Evolutionary conservation across 139 green algal genomes (phyloP), one percentile per base, ranked within the genome.

Genomic region (Coelastrella sp.): DNA sequence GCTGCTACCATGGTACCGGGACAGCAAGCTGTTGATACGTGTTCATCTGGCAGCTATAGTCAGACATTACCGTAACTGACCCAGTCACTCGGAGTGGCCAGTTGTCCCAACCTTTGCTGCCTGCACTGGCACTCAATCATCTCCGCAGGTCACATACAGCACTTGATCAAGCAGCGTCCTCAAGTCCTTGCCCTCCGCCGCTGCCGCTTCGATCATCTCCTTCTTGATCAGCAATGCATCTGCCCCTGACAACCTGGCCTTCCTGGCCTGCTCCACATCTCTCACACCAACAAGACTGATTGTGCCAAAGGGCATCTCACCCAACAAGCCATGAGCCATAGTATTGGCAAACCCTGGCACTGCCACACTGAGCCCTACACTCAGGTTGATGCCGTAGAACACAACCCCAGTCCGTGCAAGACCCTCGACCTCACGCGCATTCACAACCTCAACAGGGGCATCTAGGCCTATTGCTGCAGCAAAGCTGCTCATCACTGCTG

Each of bases 301-400:
- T 15, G 89, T 80, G 7, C 92, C 94, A 91, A 94, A 95, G 4
- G 95, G 95, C 84, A 97, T 78, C 60, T 93, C 89, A 15, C 92
- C 93, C 57, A 98, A 91, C 27, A 98, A 85, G 0, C 96, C 96
- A 19, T 94, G 92, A n/a, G 95, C 94, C 24, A 98, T 91, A 25
- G 96, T 87, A 5, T 82, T 85, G 7, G 91, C 87, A 80, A 97
- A 96, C 12, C 94, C 94, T 10, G 95, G 92, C 8, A 98, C 80
- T 5, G 93, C 84, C 14, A 98, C 56, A 5, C 89, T 93, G 6
- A 98, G 83, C 9, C 93, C 93, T 24, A 97, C 95, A 22, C 81
- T 80, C 11, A 94, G 78, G 90, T 95, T 95, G 75, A 95, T 93
- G 74, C 87, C 93, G 61, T 90, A 96, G 65, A 95, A 95, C 4